Evolutionary conservation across 495 filamentous ascomycete genomes (phyloP), one percentile per base, ranked within the genome.

Genomic region (Trichocladium uniseriatum): DNA sequence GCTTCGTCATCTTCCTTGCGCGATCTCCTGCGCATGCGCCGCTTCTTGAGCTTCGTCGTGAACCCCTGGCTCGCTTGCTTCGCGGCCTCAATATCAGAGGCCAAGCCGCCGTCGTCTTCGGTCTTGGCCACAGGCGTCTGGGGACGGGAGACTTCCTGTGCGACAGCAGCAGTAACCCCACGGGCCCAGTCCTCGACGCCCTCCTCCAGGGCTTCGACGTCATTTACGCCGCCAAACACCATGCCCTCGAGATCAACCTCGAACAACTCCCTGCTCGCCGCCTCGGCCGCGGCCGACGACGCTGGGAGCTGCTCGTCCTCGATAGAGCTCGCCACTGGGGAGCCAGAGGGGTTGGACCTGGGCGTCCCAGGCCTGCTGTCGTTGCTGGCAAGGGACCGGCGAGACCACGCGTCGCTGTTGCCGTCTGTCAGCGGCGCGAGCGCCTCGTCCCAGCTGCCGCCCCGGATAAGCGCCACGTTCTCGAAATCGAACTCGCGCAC

Each of bases 381-480:
- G 14, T 45, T 57, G n/a, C 49, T 55, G 3, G 31, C 47, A 6
- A 64, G n/a, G 6, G 68, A 72, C 31, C 66, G 57, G 11, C 70
- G 55, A 11, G 63, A 70, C 72, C 72, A 75, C n/a, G 53, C 53
- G 21, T 65, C 65, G 21, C 59, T 54, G 3, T 39, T 19, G 18
- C 21, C 44, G 42, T 59, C 60, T 15, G 76, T 79, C 49, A 89
- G 62, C 3, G 83, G 82, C 27, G 75, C 78, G 3, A 89, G 71
- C 2, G 84, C 86, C 39, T 86, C 81, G 47, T 89, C 83, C 86
- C 84, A 89, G 43, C 69, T 80, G 18, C 81, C 86, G 24, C 62
- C 66, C 43, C 67, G 69, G 15, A 81, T 72, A 21, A 90, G 68
- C 24, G 70, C 66, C 10, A 83, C 77, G 46, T 82, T 79, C 58